These are phyloP conservation scores for Spathaspora passalidarum DNA, from an alignment of 805 yeast species.

Conservation along the genomic window DNA sequence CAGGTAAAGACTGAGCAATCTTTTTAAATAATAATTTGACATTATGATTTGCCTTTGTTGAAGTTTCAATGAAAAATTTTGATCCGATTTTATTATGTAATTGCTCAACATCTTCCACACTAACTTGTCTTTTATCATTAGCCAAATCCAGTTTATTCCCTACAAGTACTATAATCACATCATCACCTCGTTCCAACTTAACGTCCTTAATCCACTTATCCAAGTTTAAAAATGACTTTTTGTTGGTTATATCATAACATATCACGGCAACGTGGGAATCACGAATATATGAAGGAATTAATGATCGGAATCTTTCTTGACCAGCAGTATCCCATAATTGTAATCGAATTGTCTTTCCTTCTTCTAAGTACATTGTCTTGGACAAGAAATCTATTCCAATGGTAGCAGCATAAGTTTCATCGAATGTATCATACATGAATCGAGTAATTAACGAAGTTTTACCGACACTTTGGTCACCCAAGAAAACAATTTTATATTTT, in stretches of 20 bases:
- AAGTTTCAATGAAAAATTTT: constrained; percentile 83
- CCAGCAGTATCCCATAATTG: constrained; percentile 99
- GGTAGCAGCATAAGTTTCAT: constrained; percentile 94
- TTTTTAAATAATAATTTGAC: constrained; percentile 86
- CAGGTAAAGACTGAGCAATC: constrained; percentile 89
- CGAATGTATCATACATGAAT: constrained; percentile 97
- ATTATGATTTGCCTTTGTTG: constrained; percentile 92
- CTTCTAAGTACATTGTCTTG: constrained; percentile 93
- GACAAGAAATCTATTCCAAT: constrained; percentile 95
- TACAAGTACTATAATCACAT: constrained; percentile 84
- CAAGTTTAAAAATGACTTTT: constrained; percentile 78
- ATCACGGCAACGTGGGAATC: constrained; percentile 97
- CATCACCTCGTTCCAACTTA: constrained; percentile 85
- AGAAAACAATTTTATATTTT: constrained; percentile 85
- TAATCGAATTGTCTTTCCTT: constrained; percentile 82
- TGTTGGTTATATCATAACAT: constrained; percentile 89
- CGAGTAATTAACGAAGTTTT: constrained; percentile 95
- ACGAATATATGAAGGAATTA: constrained; percentile 92
- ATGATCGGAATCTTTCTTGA: constrained; percentile 90
- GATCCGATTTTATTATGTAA: constrained; percentile 72
- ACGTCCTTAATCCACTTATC: constrained; percentile 95
- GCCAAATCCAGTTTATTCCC: constrained; percentile 85
- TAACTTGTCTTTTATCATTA: constrained; percentile 74
- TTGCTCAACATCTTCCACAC: constrained; percentile 79
- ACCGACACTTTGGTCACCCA: constrained; percentile 97